Base-by-base conservation (phyloP, 768 basidiomycete species). In the Termitomyces sp. region DNA sequence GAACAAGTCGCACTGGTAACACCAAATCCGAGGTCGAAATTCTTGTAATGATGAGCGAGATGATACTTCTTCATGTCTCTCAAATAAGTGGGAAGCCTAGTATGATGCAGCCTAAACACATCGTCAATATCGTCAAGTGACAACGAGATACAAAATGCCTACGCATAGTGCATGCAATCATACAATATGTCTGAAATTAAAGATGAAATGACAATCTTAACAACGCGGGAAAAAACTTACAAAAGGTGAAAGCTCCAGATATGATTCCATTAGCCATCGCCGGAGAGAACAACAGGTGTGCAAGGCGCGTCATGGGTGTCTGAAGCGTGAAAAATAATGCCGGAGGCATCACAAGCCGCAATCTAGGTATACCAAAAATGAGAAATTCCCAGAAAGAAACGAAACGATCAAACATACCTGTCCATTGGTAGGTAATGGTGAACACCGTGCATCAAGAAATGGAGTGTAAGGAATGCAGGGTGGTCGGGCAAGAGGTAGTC, bases 341-440 rank as follows among this genome's bases (percentile, higher is more conserved):
- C 2, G 97, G 97, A 1, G 97, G 97, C 97, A 99, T 99, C 66
- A 98, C 97, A 36, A 99, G 85, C 62, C 97, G 84, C 66, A 98
- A 74, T 57, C 92, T 90, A 60, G 6, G 50, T 36, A 28, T 13
- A 7, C 45, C 35, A 5, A 43, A 52, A 59, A 43, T 30, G 36
- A 59, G 33, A 16, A n/a, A 22, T 40, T n/a, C 44, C 30, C 3
- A 46, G n/a, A 41, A 13, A 16, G 41, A 20, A 59, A 16, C 11
- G 28, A 7, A 2, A 32, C 10, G 47, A 18, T 49, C 18, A 41
- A 6, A 71, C 82, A 60, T 66, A 92, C 89, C 85, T 78, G 68
- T 97, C 94, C 94, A 98, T 97, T 16, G 94, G 97, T 62, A 99
- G 77, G 67, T 95, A 99, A 71, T 99, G 97, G 68, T 99, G 97